Evolutionary conservation across 306 rosid genomes (phyloP), one percentile per base, ranked within the genome.

Genomic region (Trifolium fragiferum): DNA sequence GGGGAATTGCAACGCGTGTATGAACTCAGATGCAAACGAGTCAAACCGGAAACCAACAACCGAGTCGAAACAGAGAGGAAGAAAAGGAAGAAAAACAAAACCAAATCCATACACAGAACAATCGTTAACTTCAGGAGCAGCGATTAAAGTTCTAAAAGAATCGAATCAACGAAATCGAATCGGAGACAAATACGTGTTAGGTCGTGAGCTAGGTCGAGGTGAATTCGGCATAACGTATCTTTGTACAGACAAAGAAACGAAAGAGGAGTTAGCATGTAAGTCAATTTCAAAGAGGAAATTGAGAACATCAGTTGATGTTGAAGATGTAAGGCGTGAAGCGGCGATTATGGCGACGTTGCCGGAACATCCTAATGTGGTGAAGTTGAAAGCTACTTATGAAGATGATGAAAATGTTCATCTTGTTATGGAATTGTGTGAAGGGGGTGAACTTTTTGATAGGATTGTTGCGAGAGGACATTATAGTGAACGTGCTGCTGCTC

Each of bases 171-270:
- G 87, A 62, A 85, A 86, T 44, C 82, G 96, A 75, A 95, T 95
- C 81, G 76, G 86, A 16, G 99, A 92, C 59, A 95, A 95, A 85
- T 95, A 95, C 78, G 74, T 90, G 7, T 80, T 95, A 18, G 99
- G 99, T 21, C 86, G 94, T 1, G 99, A 95, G 72, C 90, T 95
- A 6, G 99, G 99, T 23, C 95, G 99, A 0, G 99, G 99, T 2
- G 99, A 95, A 89, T 95, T 95, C 73, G 99, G 99, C 19, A 92
- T 95, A 78, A 95, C 99, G 15, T 92, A 90, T 54, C 88, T 95
- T 4, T 95, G 97, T 62, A 92, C 99, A 5, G 98, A 95, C 89
- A 78, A 90, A 8, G 96, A 95, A 70, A 92, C 90, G 2, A 92
- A 90, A 69, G 86, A 90, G 33, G 89, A 91, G 15, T 83, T 95